Conservation (phyloP, 768 basidiomycete species). For the Suillus bovinus region DNA sequence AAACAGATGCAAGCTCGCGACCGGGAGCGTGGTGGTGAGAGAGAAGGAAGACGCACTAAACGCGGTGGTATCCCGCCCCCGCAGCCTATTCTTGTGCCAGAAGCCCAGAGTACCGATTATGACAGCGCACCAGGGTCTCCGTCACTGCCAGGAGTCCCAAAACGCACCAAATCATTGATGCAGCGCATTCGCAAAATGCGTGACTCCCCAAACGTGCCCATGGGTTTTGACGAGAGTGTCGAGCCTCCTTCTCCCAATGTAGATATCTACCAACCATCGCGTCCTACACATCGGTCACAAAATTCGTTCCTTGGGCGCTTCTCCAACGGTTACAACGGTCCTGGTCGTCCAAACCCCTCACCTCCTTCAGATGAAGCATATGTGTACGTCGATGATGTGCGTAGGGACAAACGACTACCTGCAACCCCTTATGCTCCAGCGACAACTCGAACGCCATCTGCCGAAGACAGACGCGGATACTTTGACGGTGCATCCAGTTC, state of each 20-base stretch:
- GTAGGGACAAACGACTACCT: slow-evolving; percentile 56
- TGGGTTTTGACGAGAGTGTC: slow-evolving; percentile 44
- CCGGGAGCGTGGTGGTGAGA: slow-evolving; percentile 38
- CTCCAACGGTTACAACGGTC: slow-evolving; percentile 33
- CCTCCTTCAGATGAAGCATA: slow-evolving; percentile 51
- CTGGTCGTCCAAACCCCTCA: slow-evolving; percentile 38
- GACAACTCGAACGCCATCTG: slow-evolving; percentile 24
- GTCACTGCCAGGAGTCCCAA: slow-evolving; percentile 43
- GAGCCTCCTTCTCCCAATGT: slow-evolving; percentile 48
- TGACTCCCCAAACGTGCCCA: slow-evolving; percentile 80
- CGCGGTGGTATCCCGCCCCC: slow-evolving; percentile 72
- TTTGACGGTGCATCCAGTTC: slow-evolving; percentile 44
- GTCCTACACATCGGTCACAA: slow-evolving; percentile 71
- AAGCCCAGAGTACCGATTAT: slow-evolving; percentile 41
- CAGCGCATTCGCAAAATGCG: slow-evolving; percentile 89
- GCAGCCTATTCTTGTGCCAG: slow-evolving; percentile 78
- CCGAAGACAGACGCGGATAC: slow-evolving; percentile 43
- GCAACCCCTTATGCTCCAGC: slow-evolving; percentile 38
- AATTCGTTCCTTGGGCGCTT: slow-evolving; percentile 81
- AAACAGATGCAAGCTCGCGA: slow-evolving; percentile 27
- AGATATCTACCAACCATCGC: slow-evolving; percentile 32
- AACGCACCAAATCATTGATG: slow-evolving; percentile 82
- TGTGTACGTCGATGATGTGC: slow-evolving; percentile 59
- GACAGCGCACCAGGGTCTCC: slow-evolving; percentile 42
- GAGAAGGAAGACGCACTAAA: slow-evolving; percentile 37